A percentile compares a stretch with the other conserved stretches of the same genome.
These are phyloP conservation scores for Paratrypanosoma confusum DNA, from an alignment of 208 protist species.

Conservation along the genomic window DNA sequence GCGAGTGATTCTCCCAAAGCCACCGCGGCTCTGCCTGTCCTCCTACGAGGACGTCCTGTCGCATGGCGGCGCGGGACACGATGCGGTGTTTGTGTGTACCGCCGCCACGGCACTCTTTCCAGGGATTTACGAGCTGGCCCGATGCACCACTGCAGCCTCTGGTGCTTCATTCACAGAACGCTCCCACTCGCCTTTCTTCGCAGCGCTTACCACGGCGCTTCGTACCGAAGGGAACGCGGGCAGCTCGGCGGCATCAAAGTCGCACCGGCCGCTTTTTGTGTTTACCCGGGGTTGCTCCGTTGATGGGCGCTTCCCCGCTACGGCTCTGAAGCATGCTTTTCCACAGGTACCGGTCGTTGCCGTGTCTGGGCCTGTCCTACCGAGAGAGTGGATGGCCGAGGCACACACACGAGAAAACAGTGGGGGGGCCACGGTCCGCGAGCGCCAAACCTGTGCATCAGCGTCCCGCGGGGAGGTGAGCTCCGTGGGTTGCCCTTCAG, in stretches of 20 bases:
- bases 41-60: constrained; percentile 4
- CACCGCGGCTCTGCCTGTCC: too few species aligned
- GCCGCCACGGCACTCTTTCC: not conserved
- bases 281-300: constrained; percentile 12
- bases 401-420: constrained; percentile 1
- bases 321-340: constrained; percentile 4
- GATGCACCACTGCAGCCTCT: too few species aligned
- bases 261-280: too few species aligned
- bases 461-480: not conserved
- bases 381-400: constrained; percentile 50
- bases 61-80: not conserved
- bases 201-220: too few species aligned
- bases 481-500: constrained; percentile 8
- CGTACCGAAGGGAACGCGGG: too few species aligned
- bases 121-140: too few species aligned
- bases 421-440: not conserved
- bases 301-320: constrained; percentile 7
- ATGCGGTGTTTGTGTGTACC: constrained; percentile 1
- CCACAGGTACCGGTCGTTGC: constrained; percentile 18
- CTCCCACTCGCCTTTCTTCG: too few species aligned
- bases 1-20: not conserved
- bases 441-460: constrained; percentile 4
- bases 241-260: too few species aligned
- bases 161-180: too few species aligned
- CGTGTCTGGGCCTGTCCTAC: constrained; percentile 48